Evolutionary conservation across 1,284 basidiomycete genomes (phyloP), one percentile per base, ranked within the genome.

Genomic region (Tilletia indica): DNA sequence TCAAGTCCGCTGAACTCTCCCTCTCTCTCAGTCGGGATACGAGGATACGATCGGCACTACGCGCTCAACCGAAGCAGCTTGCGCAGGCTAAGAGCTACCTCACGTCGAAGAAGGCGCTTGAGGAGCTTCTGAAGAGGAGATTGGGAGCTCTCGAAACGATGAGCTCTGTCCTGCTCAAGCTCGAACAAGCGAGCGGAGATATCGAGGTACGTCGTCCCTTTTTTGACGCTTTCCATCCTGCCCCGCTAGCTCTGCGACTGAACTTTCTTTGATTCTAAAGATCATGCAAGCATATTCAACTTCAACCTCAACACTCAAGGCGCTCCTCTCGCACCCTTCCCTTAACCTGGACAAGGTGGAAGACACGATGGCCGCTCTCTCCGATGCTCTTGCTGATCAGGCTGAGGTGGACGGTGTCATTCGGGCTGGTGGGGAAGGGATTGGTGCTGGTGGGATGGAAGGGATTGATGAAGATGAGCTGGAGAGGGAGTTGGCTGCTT

Each of bases 121-220:
- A 95, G 78, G 91, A 92, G 2, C 85, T 95, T 0, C 86, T 95
- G 36, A 86, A 86, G 36, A 92, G 93, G 82, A 90, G 94, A 25
- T 85, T 93, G 0, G 88, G 86, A 0, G 90, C 92, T 0, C 86
- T 92, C 0, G 89, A 91, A 69, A 93, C 90, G 54, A 86, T 98
- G 12, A 89, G 91, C 72, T 86, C 88, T 1, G 93, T 94, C 0
- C 85, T 97, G 21, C 86, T 93, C 68, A 89, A 90, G 67, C 92
- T 98, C 2, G 93, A 98, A 85, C 89, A 90, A 19, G 93, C 95
- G 25, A 92, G 91, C 61, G 91, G 91, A 4, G 92, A 98, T 84
- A 88, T 94, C 6, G 91, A 94, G 87, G 93, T 94, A 82, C 71
- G 84, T 77, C 42, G 19, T 58, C 42, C 42, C 42, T 45, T 45